phyloP scores from a whole-genome alignment of 306 rosid species.

The Oemleria cerasiformis region DNA sequence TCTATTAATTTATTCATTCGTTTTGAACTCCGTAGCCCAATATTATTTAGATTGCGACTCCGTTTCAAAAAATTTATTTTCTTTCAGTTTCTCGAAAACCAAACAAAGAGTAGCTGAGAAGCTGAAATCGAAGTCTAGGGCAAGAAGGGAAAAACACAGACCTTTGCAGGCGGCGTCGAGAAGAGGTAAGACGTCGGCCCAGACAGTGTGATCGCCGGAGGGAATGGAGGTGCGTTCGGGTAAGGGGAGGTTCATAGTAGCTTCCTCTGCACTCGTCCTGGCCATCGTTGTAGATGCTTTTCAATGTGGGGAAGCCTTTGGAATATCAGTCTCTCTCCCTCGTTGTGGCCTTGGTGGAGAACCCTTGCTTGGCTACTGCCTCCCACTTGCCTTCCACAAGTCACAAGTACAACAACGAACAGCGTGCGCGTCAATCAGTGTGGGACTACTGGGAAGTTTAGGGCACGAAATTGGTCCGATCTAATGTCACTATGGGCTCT shows the following conservation, averaged over 20 bases:
- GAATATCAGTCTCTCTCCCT: neutral
- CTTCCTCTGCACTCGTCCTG: constrained; percentile 27
- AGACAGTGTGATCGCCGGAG: constrained; percentile 67
- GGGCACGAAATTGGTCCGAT: constrained; percentile 7
- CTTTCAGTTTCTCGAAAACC: constrained; percentile 18
- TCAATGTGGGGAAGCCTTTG: neutral
- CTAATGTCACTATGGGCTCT: neutral
- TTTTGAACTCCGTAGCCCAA: neutral
- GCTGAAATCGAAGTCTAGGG: neutral
- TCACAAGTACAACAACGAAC: neutral
- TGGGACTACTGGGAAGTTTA: neutral
- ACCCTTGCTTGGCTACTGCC: neutral
- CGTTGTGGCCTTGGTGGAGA: too few relatives aligned
- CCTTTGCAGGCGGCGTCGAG: constrained; percentile 82
- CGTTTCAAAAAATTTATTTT: neutral
- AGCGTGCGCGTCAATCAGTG: neutral
- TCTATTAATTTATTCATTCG: neutral
- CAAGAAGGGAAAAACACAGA: constrained; percentile 12
- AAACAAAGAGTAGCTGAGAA: constrained; percentile 1
- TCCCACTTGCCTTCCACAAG: neutral
- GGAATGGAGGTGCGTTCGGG: constrained; percentile 55
- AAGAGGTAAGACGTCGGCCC: constrained; percentile 87
- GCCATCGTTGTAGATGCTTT: constrained; percentile 12
- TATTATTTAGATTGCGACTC: neutral
- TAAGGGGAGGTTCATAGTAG: constrained; percentile 19